Evolutionary conservation across 2,329 filamentous ascomycete genomes (phyloP).

Genomic region (Clonostachys sp.): DNA sequence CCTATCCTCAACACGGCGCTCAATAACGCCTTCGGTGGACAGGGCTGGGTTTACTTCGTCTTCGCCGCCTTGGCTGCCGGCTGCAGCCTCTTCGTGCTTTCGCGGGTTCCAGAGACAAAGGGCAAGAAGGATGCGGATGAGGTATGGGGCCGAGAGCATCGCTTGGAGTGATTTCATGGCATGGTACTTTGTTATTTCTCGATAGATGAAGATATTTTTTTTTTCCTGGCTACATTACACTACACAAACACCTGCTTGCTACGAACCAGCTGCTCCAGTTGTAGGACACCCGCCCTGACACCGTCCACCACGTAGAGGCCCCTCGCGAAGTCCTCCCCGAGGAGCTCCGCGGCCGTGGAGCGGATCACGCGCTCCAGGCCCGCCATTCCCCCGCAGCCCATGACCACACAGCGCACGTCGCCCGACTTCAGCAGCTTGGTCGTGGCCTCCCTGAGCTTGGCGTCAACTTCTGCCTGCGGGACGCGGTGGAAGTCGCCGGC

Average conservation of each 20-base stretch:
- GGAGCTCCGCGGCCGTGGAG: constrained; percentile 58
- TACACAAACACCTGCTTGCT: constrained; percentile 30
- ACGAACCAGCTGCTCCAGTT: constrained; percentile 51
- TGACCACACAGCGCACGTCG: constrained; percentile 63
- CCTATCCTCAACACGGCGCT: constrained; percentile 76
- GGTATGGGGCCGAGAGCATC: constrained; percentile 65
- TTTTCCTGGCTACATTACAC: too few relatives aligned
- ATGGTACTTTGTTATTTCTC: not conserved
- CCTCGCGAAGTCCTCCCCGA: constrained; percentile 53
- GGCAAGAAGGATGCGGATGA: constrained; percentile 81
- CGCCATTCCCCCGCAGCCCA: constrained; percentile 90
- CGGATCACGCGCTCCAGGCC: constrained; percentile 76
- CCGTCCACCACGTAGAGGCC: constrained; percentile 72
- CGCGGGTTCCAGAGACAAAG: constrained; percentile 80
- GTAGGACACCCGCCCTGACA: constrained; percentile 63
- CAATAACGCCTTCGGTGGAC: constrained; percentile 57
- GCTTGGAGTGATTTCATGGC: not conserved
- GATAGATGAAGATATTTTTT: not conserved
- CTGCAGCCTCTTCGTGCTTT: constrained; percentile 67
- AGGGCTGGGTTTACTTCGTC: constrained; percentile 87
- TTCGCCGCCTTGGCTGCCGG: constrained; percentile 72
- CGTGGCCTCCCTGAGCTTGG: constrained; percentile 66
- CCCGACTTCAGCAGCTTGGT: constrained; percentile 54
- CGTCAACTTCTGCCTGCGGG: constrained; percentile 56
- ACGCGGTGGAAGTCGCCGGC: constrained; percentile 76